These are phyloP conservation scores for Volutella citrinella DNA, from an alignment of 2,329 filamentous ascomycete species.

Conservation along the genomic window DNA sequence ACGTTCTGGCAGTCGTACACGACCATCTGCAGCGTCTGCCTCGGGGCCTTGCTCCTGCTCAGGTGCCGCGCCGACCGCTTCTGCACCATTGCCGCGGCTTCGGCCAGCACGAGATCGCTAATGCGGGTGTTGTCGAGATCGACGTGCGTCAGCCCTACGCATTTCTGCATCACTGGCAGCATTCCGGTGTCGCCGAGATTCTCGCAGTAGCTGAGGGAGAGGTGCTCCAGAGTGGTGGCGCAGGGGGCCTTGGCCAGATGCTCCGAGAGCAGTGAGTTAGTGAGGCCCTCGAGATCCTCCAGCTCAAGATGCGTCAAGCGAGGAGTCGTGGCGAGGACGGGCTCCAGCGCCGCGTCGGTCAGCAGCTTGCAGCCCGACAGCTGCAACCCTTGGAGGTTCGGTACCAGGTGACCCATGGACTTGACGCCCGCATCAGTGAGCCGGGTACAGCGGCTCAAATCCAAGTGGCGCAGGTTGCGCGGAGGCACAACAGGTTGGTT, in stretches of 20 bases:
- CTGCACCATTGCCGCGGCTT: conserved; percentile 78
- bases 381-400: conserved; percentile 77
- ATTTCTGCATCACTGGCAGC: conserved; percentile 76
- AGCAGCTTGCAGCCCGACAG: conserved; percentile 74
- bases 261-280: conserved; percentile 68
- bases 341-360: conserved; percentile 68
- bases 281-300: conserved; percentile 77
- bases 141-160: conserved; percentile 64
- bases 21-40: conserved; percentile 68
- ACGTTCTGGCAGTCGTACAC: conserved; percentile 91
- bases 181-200: conserved; percentile 79
- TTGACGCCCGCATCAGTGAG: conserved; percentile 73
- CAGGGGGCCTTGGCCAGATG: conserved; percentile 76
- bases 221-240: conserved; percentile 67
- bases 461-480: conserved; percentile 77
- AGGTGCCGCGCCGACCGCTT: conserved; percentile 52
- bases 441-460: conserved; percentile 73
- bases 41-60: conserved; percentile 40
- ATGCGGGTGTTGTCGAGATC: conserved; percentile 94
- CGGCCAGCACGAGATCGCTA: conserved; percentile 79
- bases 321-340: conserved; percentile 72
- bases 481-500: conserved; percentile 72
- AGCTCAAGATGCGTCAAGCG: conserved; percentile 82
- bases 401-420: conserved; percentile 69
- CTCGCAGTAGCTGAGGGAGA: conserved; percentile 90